Percentiles rank a stretch among this genome's conserved stretches.
phyloP scores from a whole-genome alignment of 2,329 filamentous ascomycete species.

The Ascochyta lentis region DNA sequence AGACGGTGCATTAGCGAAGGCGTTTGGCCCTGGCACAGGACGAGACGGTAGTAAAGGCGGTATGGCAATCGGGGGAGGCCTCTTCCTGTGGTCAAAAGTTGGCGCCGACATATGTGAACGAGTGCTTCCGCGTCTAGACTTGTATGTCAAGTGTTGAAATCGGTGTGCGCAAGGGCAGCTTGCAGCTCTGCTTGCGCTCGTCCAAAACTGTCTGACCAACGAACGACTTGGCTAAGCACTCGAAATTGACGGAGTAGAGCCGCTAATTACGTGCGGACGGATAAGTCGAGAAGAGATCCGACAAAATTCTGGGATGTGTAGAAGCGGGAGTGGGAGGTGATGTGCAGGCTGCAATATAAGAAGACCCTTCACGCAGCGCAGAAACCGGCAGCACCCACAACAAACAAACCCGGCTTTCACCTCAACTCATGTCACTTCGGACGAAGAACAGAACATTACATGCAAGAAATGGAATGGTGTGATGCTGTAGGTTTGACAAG shows the following conservation, averaged over 20 bases:
- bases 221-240: background rate
- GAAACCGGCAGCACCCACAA: conserved; percentile 19
- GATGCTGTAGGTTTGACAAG: background rate
- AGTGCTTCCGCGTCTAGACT: background rate
- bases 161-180: background rate
- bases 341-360: conserved; percentile 8
- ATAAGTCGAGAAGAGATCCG: background rate
- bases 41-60: conserved; percentile 21
- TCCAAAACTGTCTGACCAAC: background rate
- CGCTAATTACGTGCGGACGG: no score
- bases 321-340: background rate
- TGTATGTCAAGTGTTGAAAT: background rate
- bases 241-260: background rate
- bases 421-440: conserved; percentile 1
- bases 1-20: conserved; percentile 22
- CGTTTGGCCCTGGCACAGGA: conserved; percentile 23
- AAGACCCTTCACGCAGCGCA: conserved; percentile 1
- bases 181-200: background rate
- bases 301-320: background rate
- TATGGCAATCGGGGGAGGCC: conserved; percentile 35
- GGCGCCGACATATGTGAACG: conserved; percentile 24
- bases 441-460: background rate
- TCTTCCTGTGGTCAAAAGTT: conserved; percentile 28
- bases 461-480: background rate
- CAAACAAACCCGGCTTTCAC: conserved; percentile 26